A percentile compares a stretch with the other conserved stretches of the same genome.
phyloP scores from a whole-genome alignment of 768 basidiomycete genomes.

The Epithele typhae region DNA sequence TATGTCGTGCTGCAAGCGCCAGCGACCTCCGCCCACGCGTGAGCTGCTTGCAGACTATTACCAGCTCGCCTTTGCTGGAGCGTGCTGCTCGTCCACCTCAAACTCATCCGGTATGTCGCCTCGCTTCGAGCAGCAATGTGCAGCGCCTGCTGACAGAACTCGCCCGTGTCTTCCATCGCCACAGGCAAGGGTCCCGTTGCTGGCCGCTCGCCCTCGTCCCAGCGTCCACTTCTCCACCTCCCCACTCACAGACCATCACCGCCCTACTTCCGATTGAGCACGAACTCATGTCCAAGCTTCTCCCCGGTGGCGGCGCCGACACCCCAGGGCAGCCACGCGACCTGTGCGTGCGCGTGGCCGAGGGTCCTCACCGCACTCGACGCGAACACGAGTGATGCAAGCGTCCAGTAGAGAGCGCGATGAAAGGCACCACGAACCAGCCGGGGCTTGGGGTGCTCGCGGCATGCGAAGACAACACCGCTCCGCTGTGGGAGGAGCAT shows the following conservation, averaged over 20 bases:
- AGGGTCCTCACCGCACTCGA: conserved; percentile 28
- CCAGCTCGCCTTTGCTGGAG: conserved; percentile 60
- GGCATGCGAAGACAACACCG: conserved; percentile 55
- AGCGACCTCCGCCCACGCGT: too few species aligned
- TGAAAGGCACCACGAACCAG: conserved; percentile 15
- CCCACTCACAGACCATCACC: conserved; percentile 30
- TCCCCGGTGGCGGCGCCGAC: conserved; percentile 27
- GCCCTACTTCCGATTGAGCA: conserved; percentile 55
- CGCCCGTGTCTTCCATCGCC: conserved; percentile 15
- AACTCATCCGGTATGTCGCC: conserved; percentile 48
- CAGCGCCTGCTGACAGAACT: conserved; percentile 45
- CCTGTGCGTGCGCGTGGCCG: conserved; percentile 47
- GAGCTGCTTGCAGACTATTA: conserved; percentile 46
- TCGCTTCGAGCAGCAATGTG: conserved; percentile 48
- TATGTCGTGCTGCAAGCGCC: too few species aligned
- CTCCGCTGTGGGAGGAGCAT: conserved; percentile 56
- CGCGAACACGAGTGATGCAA: conserved; percentile 9
- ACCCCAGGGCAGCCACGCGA: conserved; percentile 8
- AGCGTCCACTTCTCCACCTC: conserved; percentile 26
- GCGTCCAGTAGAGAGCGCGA: conserved; percentile 4
- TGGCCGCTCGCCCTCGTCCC: conserved; percentile 20
- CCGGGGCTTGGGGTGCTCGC: too few species aligned
- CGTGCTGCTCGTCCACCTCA: conserved; percentile 59
- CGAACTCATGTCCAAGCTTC: conserved; percentile 45
- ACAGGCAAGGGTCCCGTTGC: conserved; percentile 26